Conservation (phyloP, 2,329 filamentous ascomycete genomes). For the Pseudogymnoascus sp. region DNA sequence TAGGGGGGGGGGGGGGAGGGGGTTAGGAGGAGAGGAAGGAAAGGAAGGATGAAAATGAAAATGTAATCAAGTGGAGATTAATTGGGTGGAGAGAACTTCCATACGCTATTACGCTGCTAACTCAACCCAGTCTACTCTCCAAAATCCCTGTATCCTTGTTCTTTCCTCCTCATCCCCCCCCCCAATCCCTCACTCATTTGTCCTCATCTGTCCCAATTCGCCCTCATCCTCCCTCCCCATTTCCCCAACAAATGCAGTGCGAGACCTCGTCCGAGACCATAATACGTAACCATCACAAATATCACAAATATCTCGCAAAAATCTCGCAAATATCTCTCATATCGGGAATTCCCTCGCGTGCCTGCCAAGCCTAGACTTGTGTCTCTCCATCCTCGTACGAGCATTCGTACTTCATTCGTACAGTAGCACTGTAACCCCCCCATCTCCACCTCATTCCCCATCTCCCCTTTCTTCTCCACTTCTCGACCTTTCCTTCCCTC, state of each 20-base stretch:
- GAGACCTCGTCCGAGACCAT: neutral
- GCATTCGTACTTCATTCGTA: neutral
- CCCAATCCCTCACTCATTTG: neutral
- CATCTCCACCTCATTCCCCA: neutral
- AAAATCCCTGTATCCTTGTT: neutral
- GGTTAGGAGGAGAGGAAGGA: neutral
- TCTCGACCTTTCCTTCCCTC: neutral
- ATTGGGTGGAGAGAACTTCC: neutral
- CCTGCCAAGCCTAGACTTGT: neutral
- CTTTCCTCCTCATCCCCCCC: neutral
- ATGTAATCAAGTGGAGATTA: constrained; percentile 1
- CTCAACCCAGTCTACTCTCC: neutral
- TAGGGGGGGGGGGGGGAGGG: neutral
- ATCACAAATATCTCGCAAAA: neutral
- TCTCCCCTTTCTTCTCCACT: neutral
- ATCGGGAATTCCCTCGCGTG: neutral
- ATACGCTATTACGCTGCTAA: neutral
- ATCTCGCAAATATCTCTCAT: neutral
- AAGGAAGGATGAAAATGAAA: neutral
- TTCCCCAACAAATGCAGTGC: neutral
- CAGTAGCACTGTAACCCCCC: neutral
- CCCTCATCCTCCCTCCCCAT: neutral
- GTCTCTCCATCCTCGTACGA: neutral
- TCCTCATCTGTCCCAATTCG: neutral
- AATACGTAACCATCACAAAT: neutral